Percentiles rank a stretch among this genome's conserved stretches.
Conservation (phyloP, 2,329 filamentous ascomycete species). For the Alternaria conjuncta region DNA sequence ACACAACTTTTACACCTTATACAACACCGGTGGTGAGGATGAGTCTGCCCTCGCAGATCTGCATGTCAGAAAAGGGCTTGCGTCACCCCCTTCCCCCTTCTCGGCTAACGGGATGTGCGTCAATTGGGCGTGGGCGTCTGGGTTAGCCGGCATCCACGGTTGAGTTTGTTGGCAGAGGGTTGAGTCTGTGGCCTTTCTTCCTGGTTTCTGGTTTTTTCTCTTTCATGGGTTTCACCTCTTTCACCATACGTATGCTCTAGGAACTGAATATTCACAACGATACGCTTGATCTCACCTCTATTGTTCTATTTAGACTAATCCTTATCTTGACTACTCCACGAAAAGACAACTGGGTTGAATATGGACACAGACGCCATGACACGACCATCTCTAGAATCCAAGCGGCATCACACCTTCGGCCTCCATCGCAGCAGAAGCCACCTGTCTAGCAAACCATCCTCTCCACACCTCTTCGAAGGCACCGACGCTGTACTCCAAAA, state of each 20-base stretch:
- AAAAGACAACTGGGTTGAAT: not conserved
- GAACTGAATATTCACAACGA: not conserved
- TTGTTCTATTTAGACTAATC: not conserved
- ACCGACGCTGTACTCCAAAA: constrained; percentile 25
- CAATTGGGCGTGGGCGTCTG: constrained; percentile 1
- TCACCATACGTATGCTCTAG: not conserved
- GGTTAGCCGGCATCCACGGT: constrained; percentile 5
- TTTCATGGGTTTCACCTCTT: not conserved
- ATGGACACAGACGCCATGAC: constrained; percentile 7
- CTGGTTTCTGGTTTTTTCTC: not conserved
- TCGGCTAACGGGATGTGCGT: constrained; percentile 15
- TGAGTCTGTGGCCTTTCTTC: not conserved
- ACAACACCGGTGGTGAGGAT: constrained; percentile 1
- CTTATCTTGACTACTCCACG: not conserved
- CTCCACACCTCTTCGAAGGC: constrained; percentile 15
- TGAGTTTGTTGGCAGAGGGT: constrained; percentile 1
- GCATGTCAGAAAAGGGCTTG: constrained; percentile 11
- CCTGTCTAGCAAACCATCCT: not conserved
- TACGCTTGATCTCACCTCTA: not conserved
- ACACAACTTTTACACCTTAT: not conserved
- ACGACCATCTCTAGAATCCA: constrained; percentile 4
- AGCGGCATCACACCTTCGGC: constrained; percentile 13
- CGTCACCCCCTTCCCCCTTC: constrained; percentile 6
- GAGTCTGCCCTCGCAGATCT: constrained; percentile 1
- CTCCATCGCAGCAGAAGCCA: constrained; percentile 15